Evolutionary conservation across 768 basidiomycete genomes (phyloP).

Genomic region (Atractiella rhizophila): DNA sequence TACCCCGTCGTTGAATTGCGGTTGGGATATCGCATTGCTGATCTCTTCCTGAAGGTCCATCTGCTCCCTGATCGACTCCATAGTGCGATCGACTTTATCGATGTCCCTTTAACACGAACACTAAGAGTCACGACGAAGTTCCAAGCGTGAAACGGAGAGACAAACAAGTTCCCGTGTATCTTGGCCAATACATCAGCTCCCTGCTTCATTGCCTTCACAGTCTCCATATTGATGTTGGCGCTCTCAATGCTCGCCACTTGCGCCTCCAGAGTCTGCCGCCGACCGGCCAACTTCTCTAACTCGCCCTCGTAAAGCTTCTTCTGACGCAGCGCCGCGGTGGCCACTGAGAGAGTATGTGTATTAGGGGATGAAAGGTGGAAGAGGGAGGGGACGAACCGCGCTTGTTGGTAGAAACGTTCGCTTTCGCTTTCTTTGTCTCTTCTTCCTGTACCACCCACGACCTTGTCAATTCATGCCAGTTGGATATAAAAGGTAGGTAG

Average conservation of each 20-base stretch:
- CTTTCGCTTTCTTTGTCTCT: constrained; percentile 67
- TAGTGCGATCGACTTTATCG: constrained; percentile 68
- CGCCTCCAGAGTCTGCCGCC: constrained; percentile 72
- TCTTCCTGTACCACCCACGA: too few species aligned
- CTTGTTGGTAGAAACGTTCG: constrained; percentile 84
- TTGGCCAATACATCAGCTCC: constrained; percentile 64
- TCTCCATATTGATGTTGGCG: constrained; percentile 92
- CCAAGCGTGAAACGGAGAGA: background rate
- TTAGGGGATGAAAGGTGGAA: background rate
- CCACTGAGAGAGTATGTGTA: constrained; percentile 29
- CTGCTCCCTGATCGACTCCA: constrained; percentile 68
- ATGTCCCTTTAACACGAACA: constrained; percentile 32
- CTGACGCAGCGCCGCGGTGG: constrained; percentile 65
- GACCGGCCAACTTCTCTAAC: constrained; percentile 58
- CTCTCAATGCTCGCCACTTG: constrained; percentile 93
- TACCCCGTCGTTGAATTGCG: constrained; percentile 22
- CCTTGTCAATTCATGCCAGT: too few species aligned
- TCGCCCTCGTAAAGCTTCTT: constrained; percentile 77
- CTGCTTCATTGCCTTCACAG: constrained; percentile 91
- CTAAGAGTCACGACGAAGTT: background rate
- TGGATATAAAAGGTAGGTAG: too few species aligned
- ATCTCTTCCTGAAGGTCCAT: constrained; percentile 81
- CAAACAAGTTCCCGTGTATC: constrained; percentile 65
- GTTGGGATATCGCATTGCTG: constrained; percentile 58
- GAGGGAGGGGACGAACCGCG: constrained; percentile 35